Base-by-base conservation (phyloP, 345 rosid species). In the Viola odorata region DNA sequence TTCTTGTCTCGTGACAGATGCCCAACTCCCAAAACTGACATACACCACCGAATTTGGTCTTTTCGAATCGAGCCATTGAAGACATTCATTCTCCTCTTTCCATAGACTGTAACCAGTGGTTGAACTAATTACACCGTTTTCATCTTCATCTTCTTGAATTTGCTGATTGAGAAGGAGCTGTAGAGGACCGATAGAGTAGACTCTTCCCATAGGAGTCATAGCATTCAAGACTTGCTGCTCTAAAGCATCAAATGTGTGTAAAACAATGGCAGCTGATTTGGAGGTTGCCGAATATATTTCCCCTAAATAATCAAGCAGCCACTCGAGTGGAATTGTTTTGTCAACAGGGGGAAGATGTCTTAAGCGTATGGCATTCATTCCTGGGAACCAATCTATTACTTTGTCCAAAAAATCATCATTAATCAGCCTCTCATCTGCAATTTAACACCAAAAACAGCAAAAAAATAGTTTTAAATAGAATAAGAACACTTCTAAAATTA, bases 171-270 rank as follows among this genome's bases (percentile, higher is more conserved):
- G 37, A 36, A 53, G 39, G 2, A 53, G 11, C 3, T 53, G 36
- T 1, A 53, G 37, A 9, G 56, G 56, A 6, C 56, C 56, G 12
- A 53, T 53, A 12, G 56, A 15, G 56, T 15, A 53, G 12, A 53
- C 37, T 7, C 12, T 8, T n/a, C n/a, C n/a, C n/a, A n/a, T n/a
- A 4, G 37, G 56, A 16, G 5, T 5, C 16, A 53, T 3, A 16
- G 37, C 56, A 7, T 9, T 4, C 8, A 53, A 16, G 10, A 53
- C 5, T 53, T 32, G 12, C 3, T 53, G 37, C 56, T 32, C 56
- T 23, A 53, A 53, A 37, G 56, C 56, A 53, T 53, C 56, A 23
- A 53, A 53, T 13, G 56, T 53, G 23, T 53, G 36, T 36, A 53
- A 53, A 8, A 53, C 11, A 53, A 53, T 32, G 9, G 56, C 56